Conservation (phyloP, 148 eudicot genomes). For the Silene conica region DNA sequence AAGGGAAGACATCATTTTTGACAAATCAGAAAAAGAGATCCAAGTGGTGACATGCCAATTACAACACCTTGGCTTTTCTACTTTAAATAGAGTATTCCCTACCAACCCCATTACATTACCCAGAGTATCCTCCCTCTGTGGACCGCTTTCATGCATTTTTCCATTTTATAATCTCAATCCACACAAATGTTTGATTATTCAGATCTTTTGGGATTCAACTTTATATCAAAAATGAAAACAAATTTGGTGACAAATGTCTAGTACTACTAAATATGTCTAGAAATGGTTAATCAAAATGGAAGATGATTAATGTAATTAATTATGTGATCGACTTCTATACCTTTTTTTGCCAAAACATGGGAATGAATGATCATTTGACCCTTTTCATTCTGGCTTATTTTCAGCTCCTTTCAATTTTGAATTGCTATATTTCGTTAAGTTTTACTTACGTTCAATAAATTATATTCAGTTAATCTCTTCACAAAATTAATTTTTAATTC, state of each 20-base stretch:
- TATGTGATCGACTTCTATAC: neutral
- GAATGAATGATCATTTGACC: too few species aligned
- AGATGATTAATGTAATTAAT: too few species aligned
- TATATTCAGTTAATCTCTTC: too few species aligned
- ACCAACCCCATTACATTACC: neutral
- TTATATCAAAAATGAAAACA: neutral
- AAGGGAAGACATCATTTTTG: neutral
- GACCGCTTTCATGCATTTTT: neutral
- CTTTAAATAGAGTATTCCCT: neutral
- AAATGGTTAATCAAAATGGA: conserved; percentile 7
- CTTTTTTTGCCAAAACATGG: neutral
- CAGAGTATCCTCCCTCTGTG: neutral
- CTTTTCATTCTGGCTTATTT: too few species aligned
- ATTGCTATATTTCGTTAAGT: too few species aligned
- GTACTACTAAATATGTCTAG: neutral
- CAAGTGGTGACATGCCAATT: neutral
- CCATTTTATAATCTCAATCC: too few species aligned
- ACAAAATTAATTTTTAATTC: too few species aligned
- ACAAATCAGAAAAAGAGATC: neutral
- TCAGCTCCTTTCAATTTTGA: too few species aligned
- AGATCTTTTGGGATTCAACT: neutral
- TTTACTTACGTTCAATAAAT: too few species aligned
- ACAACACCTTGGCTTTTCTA: neutral
- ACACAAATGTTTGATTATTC: neutral
- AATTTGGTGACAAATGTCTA: neutral